phyloP scores from a whole-genome alignment of 768 basidiomycete species.

The Hericium erinaceus region DNA sequence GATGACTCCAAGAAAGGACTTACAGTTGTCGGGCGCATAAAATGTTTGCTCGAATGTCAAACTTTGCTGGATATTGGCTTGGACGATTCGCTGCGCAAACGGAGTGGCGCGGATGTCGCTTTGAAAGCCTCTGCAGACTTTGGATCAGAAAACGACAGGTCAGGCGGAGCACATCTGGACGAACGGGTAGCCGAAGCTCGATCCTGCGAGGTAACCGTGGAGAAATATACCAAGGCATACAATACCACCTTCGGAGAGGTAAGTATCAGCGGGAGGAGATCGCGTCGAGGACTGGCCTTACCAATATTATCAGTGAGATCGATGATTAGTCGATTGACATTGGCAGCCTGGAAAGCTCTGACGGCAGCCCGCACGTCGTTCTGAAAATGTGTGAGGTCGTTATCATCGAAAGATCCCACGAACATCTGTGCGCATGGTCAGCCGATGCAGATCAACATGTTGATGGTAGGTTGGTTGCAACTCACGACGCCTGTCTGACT shows the following conservation, averaged over 20 bases:
- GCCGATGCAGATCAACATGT: neutral
- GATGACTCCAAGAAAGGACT: slow-evolving; percentile 8
- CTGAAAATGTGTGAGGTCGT: slow-evolving; percentile 44
- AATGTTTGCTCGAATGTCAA: slow-evolving; percentile 27
- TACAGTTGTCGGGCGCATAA: slow-evolving; percentile 48
- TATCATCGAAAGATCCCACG: slow-evolving; percentile 45
- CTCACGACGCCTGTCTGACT: slow-evolving; percentile 52
- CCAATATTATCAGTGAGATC: slow-evolving; percentile 59
- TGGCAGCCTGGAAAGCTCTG: slow-evolving; percentile 34
- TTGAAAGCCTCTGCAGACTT: slow-evolving; percentile 39
- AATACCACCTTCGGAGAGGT: slow-evolving; percentile 33
- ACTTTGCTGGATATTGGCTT: slow-evolving; percentile 38
- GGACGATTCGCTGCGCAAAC: slow-evolving; percentile 51
- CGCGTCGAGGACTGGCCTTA: slow-evolving; percentile 15
- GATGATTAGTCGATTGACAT: slow-evolving; percentile 42
- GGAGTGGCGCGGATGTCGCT: slow-evolving; percentile 44
- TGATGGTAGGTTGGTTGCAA: slow-evolving; percentile 1
- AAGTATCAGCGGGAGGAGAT: neutral
- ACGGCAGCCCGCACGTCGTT: slow-evolving; percentile 37
- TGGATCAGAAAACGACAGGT: neutral
- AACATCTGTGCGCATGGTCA: slow-evolving; percentile 35
- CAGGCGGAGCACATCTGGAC: slow-evolving; percentile 13
- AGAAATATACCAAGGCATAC: slow-evolving; percentile 56
- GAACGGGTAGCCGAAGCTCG: slow-evolving; percentile 40
- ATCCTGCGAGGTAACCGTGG: slow-evolving; percentile 45